Percentiles rank a stretch among this genome's conserved stretches.
Conservation (phyloP, 1,139 yeast genomes). For the Debaryomyces coudertii region DNA sequence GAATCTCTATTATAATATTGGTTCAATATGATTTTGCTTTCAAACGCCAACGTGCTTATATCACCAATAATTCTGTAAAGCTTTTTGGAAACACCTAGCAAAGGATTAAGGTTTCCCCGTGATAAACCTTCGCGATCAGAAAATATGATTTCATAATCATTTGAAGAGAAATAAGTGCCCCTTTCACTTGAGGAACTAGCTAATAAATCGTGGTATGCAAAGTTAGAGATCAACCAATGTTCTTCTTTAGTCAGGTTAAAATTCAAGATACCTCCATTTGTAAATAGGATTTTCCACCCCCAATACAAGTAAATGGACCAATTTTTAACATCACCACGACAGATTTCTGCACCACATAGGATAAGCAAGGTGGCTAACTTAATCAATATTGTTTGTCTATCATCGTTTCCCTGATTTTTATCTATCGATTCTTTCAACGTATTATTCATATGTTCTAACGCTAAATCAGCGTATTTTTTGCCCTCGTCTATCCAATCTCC, state of each 20-base stretch:
- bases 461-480: conserved; percentile 46
- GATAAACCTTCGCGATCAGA: conserved; percentile 35
- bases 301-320: conserved; percentile 66
- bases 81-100: conserved; percentile 73
- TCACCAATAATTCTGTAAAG: conserved; percentile 69
- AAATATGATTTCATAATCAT: conserved; percentile 60
- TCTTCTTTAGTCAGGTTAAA: conserved; percentile 57
- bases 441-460: conserved; percentile 46
- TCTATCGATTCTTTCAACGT: conserved; percentile 13
- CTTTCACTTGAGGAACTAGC: conserved; percentile 61
- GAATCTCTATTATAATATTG: conserved; percentile 6
- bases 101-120: conserved; percentile 58
- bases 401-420: conserved; percentile 10
- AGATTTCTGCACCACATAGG: conserved; percentile 71
- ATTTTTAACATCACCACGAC: conserved; percentile 72
- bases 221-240: conserved; percentile 78
- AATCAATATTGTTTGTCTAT: conserved; percentile 30
- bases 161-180: conserved; percentile 59
- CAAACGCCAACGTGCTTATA: conserved; percentile 62
- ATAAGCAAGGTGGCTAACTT: conserved; percentile 69
- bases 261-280: conserved; percentile 63
- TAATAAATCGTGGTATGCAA: conserved; percentile 78
- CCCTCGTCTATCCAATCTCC: conserved; percentile 50
- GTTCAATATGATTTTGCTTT: conserved; percentile 37
- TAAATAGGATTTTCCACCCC: conserved; percentile 60